Evolutionary conservation across 2,329 filamentous ascomycete species (phyloP).

Genomic region (Aspergillus viridinutans): DNA sequence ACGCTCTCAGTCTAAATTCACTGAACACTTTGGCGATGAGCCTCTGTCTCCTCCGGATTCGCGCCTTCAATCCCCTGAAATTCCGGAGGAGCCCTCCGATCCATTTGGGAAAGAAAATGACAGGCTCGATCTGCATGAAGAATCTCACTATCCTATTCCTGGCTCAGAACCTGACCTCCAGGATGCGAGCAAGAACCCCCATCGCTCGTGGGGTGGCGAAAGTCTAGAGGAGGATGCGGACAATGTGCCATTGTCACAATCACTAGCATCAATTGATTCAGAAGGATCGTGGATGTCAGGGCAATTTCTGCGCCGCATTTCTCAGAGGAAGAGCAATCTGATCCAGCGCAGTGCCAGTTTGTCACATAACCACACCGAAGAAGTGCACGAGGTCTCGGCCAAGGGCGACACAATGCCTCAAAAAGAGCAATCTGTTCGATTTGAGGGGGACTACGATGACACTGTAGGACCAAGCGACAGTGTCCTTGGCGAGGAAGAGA

Average conservation of each 20-base stretch:
- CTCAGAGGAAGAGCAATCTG: conserved; percentile 33
- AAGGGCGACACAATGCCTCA: conserved; percentile 61
- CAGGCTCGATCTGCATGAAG: conserved; percentile 7
- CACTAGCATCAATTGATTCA: conserved; percentile 88
- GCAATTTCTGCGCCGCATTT: conserved; percentile 53
- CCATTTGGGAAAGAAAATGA: conserved; percentile 7
- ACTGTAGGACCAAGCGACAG: conserved; percentile 43
- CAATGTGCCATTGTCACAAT: conserved; percentile 63
- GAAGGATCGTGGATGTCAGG: conserved; percentile 96
- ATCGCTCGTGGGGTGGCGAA: conserved; percentile 34
- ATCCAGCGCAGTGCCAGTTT: conserved; percentile 39
- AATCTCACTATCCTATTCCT: conserved; percentile 21
- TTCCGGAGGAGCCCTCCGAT: conserved; percentile 35
- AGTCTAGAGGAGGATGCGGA: conserved; percentile 50
- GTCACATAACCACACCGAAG: conserved; percentile 42
- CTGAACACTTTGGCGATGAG: conserved; percentile 84
- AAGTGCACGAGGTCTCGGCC: conserved; percentile 45
- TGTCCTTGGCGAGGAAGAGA: conserved; percentile 53
- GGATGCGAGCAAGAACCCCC: conserved; percentile 25
- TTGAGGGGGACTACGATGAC: conserved; percentile 47
- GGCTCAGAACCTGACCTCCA: conserved; percentile 25
- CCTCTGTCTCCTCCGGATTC: conserved; percentile 83
- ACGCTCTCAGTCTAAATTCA: conserved; percentile 83
- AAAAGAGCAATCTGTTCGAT: conserved; percentile 69
- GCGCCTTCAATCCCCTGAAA: conserved; percentile 71